A percentile compares a stretch with the other conserved stretches of the same genome.
phyloP scores from a whole-genome alignment of 2,329 filamentous ascomycete species.

The Stachybotrys chartarum region DNA sequence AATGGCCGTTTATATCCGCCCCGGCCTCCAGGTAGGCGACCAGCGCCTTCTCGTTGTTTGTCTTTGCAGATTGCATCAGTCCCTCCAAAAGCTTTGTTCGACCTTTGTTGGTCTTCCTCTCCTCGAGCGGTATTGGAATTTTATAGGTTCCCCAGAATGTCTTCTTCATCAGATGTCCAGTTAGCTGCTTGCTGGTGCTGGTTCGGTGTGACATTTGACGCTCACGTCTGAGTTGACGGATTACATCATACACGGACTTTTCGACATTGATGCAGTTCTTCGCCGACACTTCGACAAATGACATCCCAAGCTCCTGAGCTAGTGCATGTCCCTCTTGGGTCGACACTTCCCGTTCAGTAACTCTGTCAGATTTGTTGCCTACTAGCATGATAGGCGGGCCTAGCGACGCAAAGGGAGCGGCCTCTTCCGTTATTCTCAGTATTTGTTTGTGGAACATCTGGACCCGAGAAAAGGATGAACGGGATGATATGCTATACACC shows the following conservation, averaged over 20 bases:
- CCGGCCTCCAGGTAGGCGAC: too few species aligned
- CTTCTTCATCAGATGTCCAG: too few species aligned
- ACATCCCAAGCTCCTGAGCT: slow-evolving; percentile 86
- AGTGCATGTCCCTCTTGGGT: slow-evolving; percentile 92
- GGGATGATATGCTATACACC: slow-evolving; percentile 97
- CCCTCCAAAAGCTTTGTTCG: too few species aligned
- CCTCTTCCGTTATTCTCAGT: slow-evolving; percentile 91
- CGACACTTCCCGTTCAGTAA: slow-evolving; percentile 91
- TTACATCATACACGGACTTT: slow-evolving; percentile 97
- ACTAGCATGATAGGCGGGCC: slow-evolving; percentile 94
- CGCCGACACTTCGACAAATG: slow-evolving; percentile 93
- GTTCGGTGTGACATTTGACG: too few species aligned
- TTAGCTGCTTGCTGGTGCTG: too few species aligned
- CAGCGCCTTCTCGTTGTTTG: too few species aligned
- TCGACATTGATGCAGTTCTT: slow-evolving; percentile 99
- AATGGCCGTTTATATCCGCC: too few species aligned
- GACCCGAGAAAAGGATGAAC: slow-evolving; percentile 91
- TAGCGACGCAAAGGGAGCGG: slow-evolving; percentile 65
- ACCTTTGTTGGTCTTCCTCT: too few species aligned
- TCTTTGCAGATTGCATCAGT: too few species aligned
- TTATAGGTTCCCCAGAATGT: too few species aligned
- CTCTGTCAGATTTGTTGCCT: slow-evolving; percentile 95
- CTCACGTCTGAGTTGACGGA: too few species aligned
- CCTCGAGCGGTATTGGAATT: too few species aligned
- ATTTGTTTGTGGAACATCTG: slow-evolving; percentile 96